A percentile compares a stretch with the other conserved stretches of the same genome.
Conservation (phyloP, 2,329 filamentous ascomycete genomes). For the Cytospora leucostoma region DNA sequence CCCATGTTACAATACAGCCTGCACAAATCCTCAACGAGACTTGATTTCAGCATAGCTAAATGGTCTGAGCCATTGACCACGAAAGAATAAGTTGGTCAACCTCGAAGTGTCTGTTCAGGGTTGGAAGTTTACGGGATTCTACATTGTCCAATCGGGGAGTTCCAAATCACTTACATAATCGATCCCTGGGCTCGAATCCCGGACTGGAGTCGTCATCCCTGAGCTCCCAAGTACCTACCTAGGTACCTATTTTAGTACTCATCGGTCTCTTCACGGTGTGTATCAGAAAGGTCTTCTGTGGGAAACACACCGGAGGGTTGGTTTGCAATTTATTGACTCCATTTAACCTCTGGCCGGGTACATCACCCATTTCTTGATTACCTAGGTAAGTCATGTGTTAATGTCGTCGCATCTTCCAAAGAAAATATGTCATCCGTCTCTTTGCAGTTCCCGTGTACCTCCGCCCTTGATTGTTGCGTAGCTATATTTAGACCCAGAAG, state of each 20-base stretch:
- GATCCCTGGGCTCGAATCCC: neutral
- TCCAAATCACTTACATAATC: neutral
- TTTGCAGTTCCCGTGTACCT: too few relatives aligned
- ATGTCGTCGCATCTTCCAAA: neutral
- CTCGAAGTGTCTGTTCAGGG: neutral
- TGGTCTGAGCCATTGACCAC: neutral
- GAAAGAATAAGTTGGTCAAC: conserved; percentile 5
- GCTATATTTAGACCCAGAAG: too few relatives aligned
- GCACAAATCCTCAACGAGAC: neutral
- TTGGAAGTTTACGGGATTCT: neutral
- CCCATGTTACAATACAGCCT: neutral
- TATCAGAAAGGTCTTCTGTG: too few relatives aligned
- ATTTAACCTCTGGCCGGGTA: too few relatives aligned
- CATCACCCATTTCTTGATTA: neutral
- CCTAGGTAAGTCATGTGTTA: neutral
- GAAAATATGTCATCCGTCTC: neutral
- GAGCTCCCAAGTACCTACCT: neutral
- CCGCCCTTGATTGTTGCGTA: too few relatives aligned
- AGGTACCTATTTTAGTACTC: neutral
- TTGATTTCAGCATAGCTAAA: neutral
- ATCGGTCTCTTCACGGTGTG: too few relatives aligned
- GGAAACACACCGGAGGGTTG: too few relatives aligned
- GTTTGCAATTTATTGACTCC: too few relatives aligned
- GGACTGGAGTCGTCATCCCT: neutral
- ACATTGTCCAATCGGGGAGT: neutral